phyloP scores from a whole-genome alignment of 768 basidiomycete genomes.

The Auriscalpium microsporum region DNA sequence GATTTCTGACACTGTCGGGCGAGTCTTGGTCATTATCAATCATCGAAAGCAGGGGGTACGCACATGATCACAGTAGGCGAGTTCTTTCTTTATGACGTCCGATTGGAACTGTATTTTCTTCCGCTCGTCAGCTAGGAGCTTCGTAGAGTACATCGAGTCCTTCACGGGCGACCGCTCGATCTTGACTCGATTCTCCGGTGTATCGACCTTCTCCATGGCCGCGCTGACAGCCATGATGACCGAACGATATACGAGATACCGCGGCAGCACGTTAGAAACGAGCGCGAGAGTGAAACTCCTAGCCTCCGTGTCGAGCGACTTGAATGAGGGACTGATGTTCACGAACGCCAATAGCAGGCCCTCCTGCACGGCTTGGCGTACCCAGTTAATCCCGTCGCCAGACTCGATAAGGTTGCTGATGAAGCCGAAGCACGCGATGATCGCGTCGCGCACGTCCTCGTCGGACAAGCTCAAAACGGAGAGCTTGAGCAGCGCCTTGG shows the following conservation, averaged over 20 bases:
- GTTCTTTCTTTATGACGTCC: slow-evolving; percentile 22
- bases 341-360: slow-evolving; percentile 26
- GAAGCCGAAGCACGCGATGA: slow-evolving; percentile 25
- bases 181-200: slow-evolving; percentile 13
- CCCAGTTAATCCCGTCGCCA: slow-evolving; percentile 32
- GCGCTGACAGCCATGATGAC: slow-evolving; percentile 26
- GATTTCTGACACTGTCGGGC: slow-evolving; percentile 27
- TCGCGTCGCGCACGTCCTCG: slow-evolving; percentile 18
- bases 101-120: slow-evolving; percentile 17
- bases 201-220: slow-evolving; percentile 19
- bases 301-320: slow-evolving; percentile 23
- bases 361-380: slow-evolving; percentile 24
- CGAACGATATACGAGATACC: slow-evolving; percentile 31
- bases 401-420: slow-evolving; percentile 29
- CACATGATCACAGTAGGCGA: slow-evolving; percentile 29
- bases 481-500: slow-evolving; percentile 25
- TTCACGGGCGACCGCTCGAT: slow-evolving; percentile 18
- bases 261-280: slow-evolving; percentile 23
- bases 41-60: background rate
- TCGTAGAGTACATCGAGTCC: slow-evolving; percentile 22
- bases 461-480: slow-evolving; percentile 14
- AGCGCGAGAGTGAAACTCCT: slow-evolving; percentile 22
- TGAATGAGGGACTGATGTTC: slow-evolving; percentile 22
- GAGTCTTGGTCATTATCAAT: too few species aligned
- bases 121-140: slow-evolving; percentile 22